Base-by-base conservation (phyloP, 1,139 yeast species). In the Yamadazyma mexicana region DNA sequence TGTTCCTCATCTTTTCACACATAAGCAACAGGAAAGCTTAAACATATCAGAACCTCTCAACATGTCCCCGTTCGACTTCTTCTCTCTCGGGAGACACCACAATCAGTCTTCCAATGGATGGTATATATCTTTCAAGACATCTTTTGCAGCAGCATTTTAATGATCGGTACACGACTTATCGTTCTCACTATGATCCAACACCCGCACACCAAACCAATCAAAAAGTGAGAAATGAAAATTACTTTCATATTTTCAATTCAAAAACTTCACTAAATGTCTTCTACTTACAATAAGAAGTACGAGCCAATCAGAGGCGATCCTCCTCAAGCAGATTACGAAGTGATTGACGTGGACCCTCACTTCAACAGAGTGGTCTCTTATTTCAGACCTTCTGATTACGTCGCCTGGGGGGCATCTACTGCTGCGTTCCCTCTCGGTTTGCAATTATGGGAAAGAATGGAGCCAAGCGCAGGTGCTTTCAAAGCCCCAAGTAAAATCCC, bases 321-420 rank as follows among this genome's bases (percentile, higher is more conserved):
- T 30, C 65, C 72, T 27, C 60, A 61, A 44, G 59, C 74, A 15
- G 77, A 72, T 53, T 71, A 70, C 49, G 78, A 73, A 54, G 58
- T 72, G 43, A 87, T 87, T 56, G 96, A 87, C 59, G 75, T 78
- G 41, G 96, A 87, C 60, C 96, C 96, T 31, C 81, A 82, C 50
- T 84, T 87, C 63, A 56, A 62, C 40, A 73, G 87, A 49, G 95
- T 87, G 25, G 79, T 87, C 18, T 69, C 81, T 34, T 87, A 83
- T 66, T 79, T 87, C 62, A 75, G 96, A 58, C 61, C 76, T 16
- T 70, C 83, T 9, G 96, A 87, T 63, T 79, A 77, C 55, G 75
- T 70, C 12, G 62, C 69, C 31, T 80, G 88, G 83, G 88, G 79
- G 3, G 73, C 75, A n/a, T 70, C 87, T 4, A 77, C 78, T 12